Evolutionary conservation across 2,329 filamentous ascomycete genomes (phyloP), one percentile per base, ranked within the genome.

Genomic region (Colletotrichum acutatum): DNA sequence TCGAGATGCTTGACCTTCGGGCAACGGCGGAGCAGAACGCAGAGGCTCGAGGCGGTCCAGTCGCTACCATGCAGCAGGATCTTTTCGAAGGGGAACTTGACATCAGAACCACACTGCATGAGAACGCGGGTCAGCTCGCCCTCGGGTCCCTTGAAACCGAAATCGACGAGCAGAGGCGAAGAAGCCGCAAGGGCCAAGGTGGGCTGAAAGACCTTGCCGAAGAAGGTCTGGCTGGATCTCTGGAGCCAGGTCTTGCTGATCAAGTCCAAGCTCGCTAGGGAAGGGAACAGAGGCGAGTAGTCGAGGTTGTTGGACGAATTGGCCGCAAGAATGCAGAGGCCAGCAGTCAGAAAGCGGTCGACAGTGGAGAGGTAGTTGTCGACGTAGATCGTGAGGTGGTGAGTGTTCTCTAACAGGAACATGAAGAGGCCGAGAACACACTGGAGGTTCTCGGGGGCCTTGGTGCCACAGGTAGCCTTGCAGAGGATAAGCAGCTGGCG

Each of bases 11-110:
- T 19, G 19, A 72, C 19, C 6, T 68, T 32, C 5, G 70, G 70
- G 16, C 70, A 72, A 22, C 46, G 70, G 8, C 28, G 57, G 1
- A 72, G 42, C 14, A 72, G 56, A n/a, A 58, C 52, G 66, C 66
- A 72, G 1, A 72, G 54, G 16, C 30, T 61, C 3, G 54, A 58
- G 9, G 32, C 14, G 12, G 57, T 28, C 16, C 42, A 42, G 9
- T 42, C 32, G 54, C 66, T 65, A 3, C 19, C n/a, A 1, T 53
- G 5, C 3, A 72, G 37, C n/a, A 19, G 34, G 22, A 72, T 16
- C 4, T 22, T 59, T n/a, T 52, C 24, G 22, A 72, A 59, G 9
- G 70, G n/a, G 26, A 70, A 59, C 16, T 16, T 42, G 6, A 56
- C 11, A 11, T 42, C 14, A 19, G 64, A 28, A 5, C 30, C 30